phyloP scores from a whole-genome alignment of 345 rosid genomes.

The Eucalyptus curtisii region DNA sequence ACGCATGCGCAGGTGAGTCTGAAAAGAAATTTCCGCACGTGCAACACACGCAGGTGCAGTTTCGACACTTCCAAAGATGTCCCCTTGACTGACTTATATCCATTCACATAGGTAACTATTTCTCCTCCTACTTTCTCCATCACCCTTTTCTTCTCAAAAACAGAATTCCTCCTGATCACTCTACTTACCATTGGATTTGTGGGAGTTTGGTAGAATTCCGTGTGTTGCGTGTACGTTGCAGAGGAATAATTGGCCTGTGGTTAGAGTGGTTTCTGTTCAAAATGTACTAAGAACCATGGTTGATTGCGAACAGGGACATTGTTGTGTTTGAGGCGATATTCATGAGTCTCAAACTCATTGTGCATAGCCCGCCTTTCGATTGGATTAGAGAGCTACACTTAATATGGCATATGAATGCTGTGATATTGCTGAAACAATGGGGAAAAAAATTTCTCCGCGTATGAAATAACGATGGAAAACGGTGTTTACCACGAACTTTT shows the following conservation, averaged over 20 bases:
- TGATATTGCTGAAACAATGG: rapidly evolving
- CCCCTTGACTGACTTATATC: background rate
- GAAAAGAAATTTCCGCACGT: too few relatives aligned
- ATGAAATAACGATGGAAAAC: background rate
- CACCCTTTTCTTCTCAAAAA: background rate
- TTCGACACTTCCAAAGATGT: background rate
- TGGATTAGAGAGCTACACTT: background rate
- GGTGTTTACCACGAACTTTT: rapidly evolving
- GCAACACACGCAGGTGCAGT: constrained; percentile 36
- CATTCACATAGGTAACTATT: background rate
- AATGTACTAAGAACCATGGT: background rate
- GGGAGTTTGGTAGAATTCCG: background rate
- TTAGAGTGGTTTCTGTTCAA: background rate
- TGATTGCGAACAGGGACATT: background rate
- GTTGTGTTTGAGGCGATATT: background rate
- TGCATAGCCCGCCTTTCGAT: background rate
- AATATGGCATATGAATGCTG: background rate
- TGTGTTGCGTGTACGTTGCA: background rate
- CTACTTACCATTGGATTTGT: background rate
- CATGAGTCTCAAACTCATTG: background rate
- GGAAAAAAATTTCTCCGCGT: rapidly evolving
- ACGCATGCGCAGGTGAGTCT: constrained; percentile 26
- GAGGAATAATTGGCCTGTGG: background rate
- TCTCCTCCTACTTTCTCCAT: background rate
- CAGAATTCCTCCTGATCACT: background rate